These are phyloP conservation scores for Coprinopsis sp. DNA, from an alignment of 768 basidiomycete species.

Conservation along the genomic window DNA sequence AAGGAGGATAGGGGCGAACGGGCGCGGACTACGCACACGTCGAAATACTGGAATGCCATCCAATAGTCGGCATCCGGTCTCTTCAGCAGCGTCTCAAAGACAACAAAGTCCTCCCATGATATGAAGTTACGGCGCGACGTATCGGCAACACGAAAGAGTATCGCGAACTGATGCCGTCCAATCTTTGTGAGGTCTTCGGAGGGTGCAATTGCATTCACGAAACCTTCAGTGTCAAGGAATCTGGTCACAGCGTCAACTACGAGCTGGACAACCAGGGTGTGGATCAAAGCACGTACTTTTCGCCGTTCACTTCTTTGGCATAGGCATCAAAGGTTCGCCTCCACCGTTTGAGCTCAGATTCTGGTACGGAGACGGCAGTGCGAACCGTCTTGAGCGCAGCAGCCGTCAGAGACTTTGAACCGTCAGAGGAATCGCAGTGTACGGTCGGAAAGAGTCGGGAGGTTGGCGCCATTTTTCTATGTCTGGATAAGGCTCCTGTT, in stretches of 20 bases:
- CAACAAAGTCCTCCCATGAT: constrained; percentile 93
- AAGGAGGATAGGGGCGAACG: background rate
- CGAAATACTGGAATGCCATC: constrained; percentile 95
- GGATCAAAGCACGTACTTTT: constrained; percentile 85
- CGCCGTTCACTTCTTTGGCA: constrained; percentile 70
- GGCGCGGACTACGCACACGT: constrained; percentile 60
- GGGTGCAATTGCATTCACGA: constrained; percentile 94
- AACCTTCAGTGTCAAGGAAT: constrained; percentile 81
- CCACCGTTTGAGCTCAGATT: constrained; percentile 87
- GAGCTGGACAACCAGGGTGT: too few relatives aligned
- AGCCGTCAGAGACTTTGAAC: constrained; percentile 40
- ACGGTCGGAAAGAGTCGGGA: constrained; percentile 44
- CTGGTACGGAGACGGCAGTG: constrained; percentile 64
- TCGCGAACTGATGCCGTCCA: constrained; percentile 80
- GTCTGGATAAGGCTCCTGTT: constrained; percentile 14
- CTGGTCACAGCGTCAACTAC: constrained; percentile 39
- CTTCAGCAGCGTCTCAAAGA: constrained; percentile 92
- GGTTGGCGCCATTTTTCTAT: constrained; percentile 30
- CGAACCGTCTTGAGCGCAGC: constrained; percentile 63
- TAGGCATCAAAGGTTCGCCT: constrained; percentile 81
- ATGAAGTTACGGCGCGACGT: constrained; percentile 68
- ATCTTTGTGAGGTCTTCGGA: constrained; percentile 81
- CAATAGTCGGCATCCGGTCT: constrained; percentile 95
- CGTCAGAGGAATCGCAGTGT: constrained; percentile 53
- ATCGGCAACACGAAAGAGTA: constrained; percentile 89